phyloP scores from a whole-genome alignment of 768 basidiomycete species.

The Zangia roseola region DNA sequence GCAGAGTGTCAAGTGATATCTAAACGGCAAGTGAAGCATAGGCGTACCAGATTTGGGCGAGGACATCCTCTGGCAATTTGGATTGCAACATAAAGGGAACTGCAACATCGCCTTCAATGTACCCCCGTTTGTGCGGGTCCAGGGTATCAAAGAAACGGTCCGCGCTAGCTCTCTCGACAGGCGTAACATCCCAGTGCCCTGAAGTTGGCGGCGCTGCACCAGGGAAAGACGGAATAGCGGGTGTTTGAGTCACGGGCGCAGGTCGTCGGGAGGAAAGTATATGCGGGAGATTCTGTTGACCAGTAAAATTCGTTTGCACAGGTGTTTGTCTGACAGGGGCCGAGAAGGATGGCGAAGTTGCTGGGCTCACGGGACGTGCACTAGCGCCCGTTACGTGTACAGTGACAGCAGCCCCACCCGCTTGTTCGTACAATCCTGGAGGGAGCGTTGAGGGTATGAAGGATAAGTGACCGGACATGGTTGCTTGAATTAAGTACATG shows the following conservation, averaged over 20 bases:
- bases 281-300: slow-evolving; percentile 33
- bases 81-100: slow-evolving; percentile 96
- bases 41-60: slow-evolving; percentile 91
- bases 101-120: slow-evolving; percentile 89
- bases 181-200: slow-evolving; percentile 77
- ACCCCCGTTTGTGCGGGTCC: slow-evolving; percentile 72
- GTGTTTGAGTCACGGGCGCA: slow-evolving; percentile 16
- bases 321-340: slow-evolving; percentile 63
- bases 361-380: slow-evolving; percentile 62
- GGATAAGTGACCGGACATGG: slow-evolving; percentile 76
- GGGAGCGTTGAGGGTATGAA: slow-evolving; percentile 75
- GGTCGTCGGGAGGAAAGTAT: slow-evolving; percentile 23
- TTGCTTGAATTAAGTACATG: slow-evolving; percentile 94
- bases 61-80: slow-evolving; percentile 70
- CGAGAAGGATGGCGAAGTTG: slow-evolving; percentile 38
- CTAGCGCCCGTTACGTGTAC: slow-evolving; percentile 59
- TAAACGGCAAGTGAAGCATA: background rate
- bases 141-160: slow-evolving; percentile 83
- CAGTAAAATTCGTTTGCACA: slow-evolving; percentile 50
- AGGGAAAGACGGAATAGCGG: slow-evolving; percentile 27
- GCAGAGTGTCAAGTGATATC: background rate
- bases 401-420: slow-evolving; percentile 44
- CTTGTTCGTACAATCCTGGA: slow-evolving; percentile 83
- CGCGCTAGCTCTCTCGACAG: slow-evolving; percentile 71
- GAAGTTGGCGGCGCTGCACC: slow-evolving; percentile 26